Conservation (phyloP, 805 yeast species). For the Ogataea glucozyma region DNA sequence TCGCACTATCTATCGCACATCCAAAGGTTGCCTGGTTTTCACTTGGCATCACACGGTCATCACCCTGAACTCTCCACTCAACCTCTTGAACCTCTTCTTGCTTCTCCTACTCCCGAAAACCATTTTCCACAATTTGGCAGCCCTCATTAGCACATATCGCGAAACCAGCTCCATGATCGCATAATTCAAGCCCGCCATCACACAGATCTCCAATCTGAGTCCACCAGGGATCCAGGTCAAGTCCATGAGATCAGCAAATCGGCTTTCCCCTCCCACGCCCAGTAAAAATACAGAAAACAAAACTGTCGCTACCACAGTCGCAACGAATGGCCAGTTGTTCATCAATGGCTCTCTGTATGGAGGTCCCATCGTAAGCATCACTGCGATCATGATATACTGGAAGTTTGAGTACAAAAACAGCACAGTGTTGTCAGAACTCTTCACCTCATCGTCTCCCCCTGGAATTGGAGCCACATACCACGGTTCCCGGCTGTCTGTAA, state of each 20-base stretch:
- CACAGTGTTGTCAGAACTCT: slow-evolving; percentile 86
- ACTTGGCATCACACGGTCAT: not conserved
- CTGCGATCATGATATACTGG: slow-evolving; percentile 84
- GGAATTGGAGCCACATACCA: slow-evolving; percentile 86
- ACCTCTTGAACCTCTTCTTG: slow-evolving; percentile 41
- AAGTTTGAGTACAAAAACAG: slow-evolving; percentile 79
- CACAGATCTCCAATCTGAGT: slow-evolving; percentile 54
- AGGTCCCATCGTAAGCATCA: slow-evolving; percentile 86
- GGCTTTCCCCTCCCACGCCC: slow-evolving; percentile 49
- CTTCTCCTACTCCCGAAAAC: slow-evolving; percentile 32
- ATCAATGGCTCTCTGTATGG: slow-evolving; percentile 83
- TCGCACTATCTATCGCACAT: slow-evolving; percentile 8
- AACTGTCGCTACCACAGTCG: slow-evolving; percentile 54
- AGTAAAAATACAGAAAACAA: slow-evolving; percentile 55
- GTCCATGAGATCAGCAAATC: slow-evolving; percentile 72
- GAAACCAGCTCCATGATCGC: slow-evolving; percentile 48
- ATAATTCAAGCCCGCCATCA: slow-evolving; percentile 51
- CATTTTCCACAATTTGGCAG: slow-evolving; percentile 44
- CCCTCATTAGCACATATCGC: slow-evolving; percentile 39
- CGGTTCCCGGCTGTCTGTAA: slow-evolving; percentile 44
- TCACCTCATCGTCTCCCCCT: slow-evolving; percentile 78
- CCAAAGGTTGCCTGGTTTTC: not conserved
- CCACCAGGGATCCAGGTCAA: slow-evolving; percentile 57
- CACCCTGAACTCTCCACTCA: slow-evolving; percentile 31
- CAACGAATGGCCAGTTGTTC: slow-evolving; percentile 69